A percentile compares a stretch with the other conserved stretches of the same genome.
These are phyloP conservation scores for Fomitopsis serialis DNA, from an alignment of 768 basidiomycete species.

Conservation along the genomic window DNA sequence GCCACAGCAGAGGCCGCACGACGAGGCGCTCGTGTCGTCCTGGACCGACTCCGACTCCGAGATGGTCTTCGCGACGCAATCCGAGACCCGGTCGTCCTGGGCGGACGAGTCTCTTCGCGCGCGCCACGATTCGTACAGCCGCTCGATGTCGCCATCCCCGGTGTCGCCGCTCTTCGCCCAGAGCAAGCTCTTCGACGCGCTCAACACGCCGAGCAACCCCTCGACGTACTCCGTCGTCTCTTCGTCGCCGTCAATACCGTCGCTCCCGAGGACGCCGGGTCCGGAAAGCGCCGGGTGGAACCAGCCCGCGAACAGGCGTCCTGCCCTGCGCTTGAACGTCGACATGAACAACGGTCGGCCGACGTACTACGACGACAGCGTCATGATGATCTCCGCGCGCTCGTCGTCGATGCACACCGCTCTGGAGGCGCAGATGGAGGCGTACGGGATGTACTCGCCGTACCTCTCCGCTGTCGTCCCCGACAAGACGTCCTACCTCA, in stretches of 20 bases:
- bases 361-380: conserved; percentile 41
- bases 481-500: conserved; percentile 16
- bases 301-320: conserved; percentile 10
- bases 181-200: conserved; percentile 21
- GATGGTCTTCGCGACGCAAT: conserved; percentile 24
- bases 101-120: conserved; percentile 12
- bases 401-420: conserved; percentile 75
- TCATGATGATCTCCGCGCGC: conserved; percentile 37
- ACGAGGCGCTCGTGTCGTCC: conserved; percentile 12
- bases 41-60: conserved; percentile 25
- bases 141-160: conserved; percentile 18
- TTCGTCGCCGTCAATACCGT: conserved; percentile 36
- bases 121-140: conserved; percentile 1
- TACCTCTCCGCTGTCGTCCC: conserved; percentile 15
- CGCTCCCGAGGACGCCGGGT: conserved; percentile 57
- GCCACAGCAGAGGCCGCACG: conserved; percentile 6
- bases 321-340: conserved; percentile 42
- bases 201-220: conserved; percentile 23
- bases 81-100: conserved; percentile 15
- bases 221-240: conserved; percentile 44
- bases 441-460: conserved; percentile 32
- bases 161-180: conserved; percentile 20
- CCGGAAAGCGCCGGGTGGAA: conserved; percentile 10
- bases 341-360: conserved; percentile 44
- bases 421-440: conserved; percentile 38